Conservation (phyloP, 306 rosid genomes). For the Heteromeles arbutifolia region DNA sequence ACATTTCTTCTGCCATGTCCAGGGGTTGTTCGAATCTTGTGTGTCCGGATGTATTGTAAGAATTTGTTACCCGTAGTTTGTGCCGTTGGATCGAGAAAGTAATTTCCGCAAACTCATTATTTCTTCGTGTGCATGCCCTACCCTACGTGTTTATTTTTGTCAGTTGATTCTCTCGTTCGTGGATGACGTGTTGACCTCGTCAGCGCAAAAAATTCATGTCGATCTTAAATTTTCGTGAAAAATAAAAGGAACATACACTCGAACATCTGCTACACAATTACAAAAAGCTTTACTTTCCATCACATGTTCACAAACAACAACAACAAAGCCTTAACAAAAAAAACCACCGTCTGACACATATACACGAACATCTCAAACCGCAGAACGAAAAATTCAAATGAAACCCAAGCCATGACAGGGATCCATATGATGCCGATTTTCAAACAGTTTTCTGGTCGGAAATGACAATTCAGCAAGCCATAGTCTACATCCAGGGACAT, state of each 20-base stretch:
- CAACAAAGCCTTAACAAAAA: too few species aligned
- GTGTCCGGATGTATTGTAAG: not conserved
- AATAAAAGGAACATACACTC: too few species aligned
- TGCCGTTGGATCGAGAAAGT: not conserved
- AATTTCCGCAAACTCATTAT: not conserved
- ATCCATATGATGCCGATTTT: not conserved
- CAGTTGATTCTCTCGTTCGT: not conserved
- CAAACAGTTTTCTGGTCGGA: not conserved
- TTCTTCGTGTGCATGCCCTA: too few species aligned
- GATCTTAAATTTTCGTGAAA: too few species aligned
- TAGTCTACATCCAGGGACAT: not conserved
- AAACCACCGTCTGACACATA: too few species aligned
- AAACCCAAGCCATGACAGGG: not conserved
- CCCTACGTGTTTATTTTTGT: too few species aligned
- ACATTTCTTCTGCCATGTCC: not conserved
- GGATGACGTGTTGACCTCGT: too few species aligned
- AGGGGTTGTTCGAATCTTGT: not conserved
- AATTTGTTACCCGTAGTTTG: not conserved
- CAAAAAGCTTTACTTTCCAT: too few species aligned
- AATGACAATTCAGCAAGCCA: slow-evolving; percentile 1
- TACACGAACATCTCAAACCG: too few species aligned
- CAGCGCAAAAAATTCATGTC: too few species aligned
- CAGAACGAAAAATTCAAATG: not conserved
- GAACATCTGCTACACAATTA: too few species aligned
- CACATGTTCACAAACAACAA: too few species aligned